Evolutionary conservation across 805 yeast species (phyloP), one percentile per base, ranked within the genome.

Genomic region (Ogataea angusta): DNA sequence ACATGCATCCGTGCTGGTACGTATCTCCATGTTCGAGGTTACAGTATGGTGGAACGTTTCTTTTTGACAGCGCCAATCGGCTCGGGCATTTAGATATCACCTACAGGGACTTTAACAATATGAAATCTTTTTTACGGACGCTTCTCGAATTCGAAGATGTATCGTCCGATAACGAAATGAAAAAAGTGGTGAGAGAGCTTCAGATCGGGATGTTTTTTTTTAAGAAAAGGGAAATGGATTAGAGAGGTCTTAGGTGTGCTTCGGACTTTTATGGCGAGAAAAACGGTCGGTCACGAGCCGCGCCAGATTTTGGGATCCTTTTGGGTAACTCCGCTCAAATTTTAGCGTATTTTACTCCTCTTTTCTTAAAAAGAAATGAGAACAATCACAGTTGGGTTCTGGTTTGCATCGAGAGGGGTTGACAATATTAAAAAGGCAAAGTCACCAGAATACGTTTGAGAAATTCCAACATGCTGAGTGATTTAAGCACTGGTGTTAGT

Each of bases 141-240:
- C 39, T 45, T 14, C 52, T 60, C 52, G 45, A 57, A 10, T 29
- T 49, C 24, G 45, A 35, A 21, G 43, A 47, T 2, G 42, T 42
- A 18, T 23, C 35, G 2, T 13, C 13, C 35, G 40, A 24, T 51
- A 42, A 4, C 29, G 67, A 67, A 62, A 15, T 46, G 34, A 3
- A 14, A 3, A 48, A 43, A 29, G 35, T 52, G 24, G 43, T 48
- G 13, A 51, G 70, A 29, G 85, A 81, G 54, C 52, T 77, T 3
- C 80, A 77, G 38, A 58, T 82, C 36, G 78, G 78, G 16, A 52
- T 80, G 35, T 63, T 70, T 25, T 56, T 80, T 26, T 60, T 66
- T 38, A 66, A 66, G 39, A 80, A 80, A 52, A 72, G 81, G 2
- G 88, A 81, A 56, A 75, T 82, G 77, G 45, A 46, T 10, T 42